phyloP scores from a whole-genome alignment of 768 basidiomycete genomes.

The Suillus alpinus region DNA sequence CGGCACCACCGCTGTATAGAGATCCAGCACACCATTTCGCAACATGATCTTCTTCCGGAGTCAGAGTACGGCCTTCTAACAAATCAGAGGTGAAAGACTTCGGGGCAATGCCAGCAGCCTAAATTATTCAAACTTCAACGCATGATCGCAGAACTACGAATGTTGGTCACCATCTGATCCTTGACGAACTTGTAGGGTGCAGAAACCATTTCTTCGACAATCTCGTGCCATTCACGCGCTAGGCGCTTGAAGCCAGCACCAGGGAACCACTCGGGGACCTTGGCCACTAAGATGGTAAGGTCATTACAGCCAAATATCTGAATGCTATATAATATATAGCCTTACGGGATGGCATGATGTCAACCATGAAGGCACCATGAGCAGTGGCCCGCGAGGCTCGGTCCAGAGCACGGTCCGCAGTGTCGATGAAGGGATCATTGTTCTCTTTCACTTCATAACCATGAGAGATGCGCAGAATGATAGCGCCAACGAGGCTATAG shows the following conservation, averaged over 20 bases:
- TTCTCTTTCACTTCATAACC: constrained; percentile 54
- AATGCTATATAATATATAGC: neutral
- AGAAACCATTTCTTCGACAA: constrained; percentile 54
- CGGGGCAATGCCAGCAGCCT: constrained; percentile 53
- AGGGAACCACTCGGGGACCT: constrained; percentile 57
- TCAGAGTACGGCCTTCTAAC: constrained; percentile 49
- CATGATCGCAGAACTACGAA: neutral
- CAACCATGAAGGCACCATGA: constrained; percentile 51
- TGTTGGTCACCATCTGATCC: constrained; percentile 49
- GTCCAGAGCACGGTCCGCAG: constrained; percentile 50
- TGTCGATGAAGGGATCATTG: constrained; percentile 46
- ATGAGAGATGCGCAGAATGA: constrained; percentile 53
- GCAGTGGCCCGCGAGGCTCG: constrained; percentile 42
- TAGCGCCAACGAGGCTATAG: constrained; percentile 45
- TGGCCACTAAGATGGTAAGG: constrained; percentile 28
- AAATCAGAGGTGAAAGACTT: constrained; percentile 57
- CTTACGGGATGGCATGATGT: constrained; percentile 44
- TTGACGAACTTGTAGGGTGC: constrained; percentile 57
- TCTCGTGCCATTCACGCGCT: constrained; percentile 51
- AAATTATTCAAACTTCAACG: neutral
- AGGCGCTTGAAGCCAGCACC: constrained; percentile 52
- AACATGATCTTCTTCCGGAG: constrained; percentile 51
- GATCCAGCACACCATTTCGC: constrained; percentile 61
- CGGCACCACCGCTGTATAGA: constrained; percentile 21
- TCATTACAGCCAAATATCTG: neutral